These are phyloP conservation scores for Lagenidium giganteum DNA, from an alignment of 352 stramenopile species.

Conservation along the genomic window DNA sequence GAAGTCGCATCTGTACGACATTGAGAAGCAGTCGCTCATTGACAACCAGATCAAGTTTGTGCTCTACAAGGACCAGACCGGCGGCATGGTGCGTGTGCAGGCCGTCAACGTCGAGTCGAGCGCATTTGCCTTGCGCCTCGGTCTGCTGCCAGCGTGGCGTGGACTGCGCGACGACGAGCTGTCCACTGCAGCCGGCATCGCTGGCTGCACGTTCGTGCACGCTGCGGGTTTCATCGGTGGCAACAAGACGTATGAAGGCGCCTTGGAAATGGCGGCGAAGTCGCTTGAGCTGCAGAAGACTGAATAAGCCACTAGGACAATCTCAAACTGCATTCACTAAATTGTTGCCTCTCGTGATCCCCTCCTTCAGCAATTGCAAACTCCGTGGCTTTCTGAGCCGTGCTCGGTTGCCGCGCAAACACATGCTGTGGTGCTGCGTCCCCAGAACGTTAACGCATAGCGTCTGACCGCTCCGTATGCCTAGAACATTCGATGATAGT, in stretches of 20 bases:
- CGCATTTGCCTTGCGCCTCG: slow-evolving; percentile 92
- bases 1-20: slow-evolving; percentile 95
- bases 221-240: slow-evolving; percentile 98
- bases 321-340: no score
- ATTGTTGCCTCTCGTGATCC: no score
- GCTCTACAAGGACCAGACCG: slow-evolving; percentile 92
- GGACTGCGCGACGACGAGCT: slow-evolving; percentile 94
- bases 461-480: no score
- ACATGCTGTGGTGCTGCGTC: no score
- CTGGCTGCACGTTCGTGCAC: slow-evolving; percentile 96
- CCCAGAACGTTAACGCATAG: no score
- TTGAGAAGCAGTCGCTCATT: slow-evolving; percentile 91
- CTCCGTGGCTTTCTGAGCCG: no score
- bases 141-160: slow-evolving; percentile 90
- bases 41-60: slow-evolving; percentile 95
- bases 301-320: no score
- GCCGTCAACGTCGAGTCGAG: slow-evolving; percentile 92
- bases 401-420: no score
- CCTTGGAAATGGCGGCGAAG: slow-evolving; percentile 91
- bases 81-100: slow-evolving; percentile 95
- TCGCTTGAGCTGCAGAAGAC: slow-evolving; percentile 33
- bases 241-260: slow-evolving; percentile 95
- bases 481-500: no score
- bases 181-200: slow-evolving; percentile 81
- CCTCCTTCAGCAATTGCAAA: no score